These are phyloP conservation scores for Ricinus communis DNA, from an alignment of 345 rosid genomes.

Conservation along the genomic window DNA sequence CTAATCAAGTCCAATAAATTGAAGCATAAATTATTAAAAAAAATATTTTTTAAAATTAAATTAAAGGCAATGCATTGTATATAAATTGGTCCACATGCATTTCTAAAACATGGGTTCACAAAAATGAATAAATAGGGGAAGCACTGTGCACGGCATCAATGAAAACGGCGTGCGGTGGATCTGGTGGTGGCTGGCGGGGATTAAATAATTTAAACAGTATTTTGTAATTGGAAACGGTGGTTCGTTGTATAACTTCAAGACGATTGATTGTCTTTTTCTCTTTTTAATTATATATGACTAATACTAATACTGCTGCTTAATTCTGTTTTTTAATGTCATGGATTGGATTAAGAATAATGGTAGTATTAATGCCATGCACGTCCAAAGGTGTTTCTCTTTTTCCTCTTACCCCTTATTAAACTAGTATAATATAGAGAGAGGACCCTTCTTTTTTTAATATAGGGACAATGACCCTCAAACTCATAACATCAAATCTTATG, in stretches of 20 bases:
- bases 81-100: background rate
- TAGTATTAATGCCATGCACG: background rate
- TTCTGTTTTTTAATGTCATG: background rate
- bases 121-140: background rate
- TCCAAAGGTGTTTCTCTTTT: background rate
- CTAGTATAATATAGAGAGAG: background rate
- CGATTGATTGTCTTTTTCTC: background rate
- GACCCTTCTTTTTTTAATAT: background rate
- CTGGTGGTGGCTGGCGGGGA: background rate
- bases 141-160: background rate
- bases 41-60: too few species aligned
- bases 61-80: too few species aligned
- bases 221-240: conserved; percentile 1
- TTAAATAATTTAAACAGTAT: background rate
- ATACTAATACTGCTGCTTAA: background rate
- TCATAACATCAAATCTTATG: background rate
- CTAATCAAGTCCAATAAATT: too few species aligned
- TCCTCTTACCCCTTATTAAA: background rate
- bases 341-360: background rate
- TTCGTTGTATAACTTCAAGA: conserved; percentile 5
- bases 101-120: background rate
- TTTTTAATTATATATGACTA: background rate
- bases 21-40: too few species aligned
- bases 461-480: conserved; percentile 10
- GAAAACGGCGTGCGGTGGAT: conserved; percentile 9